Evolutionary conservation across 768 basidiomycete genomes (phyloP).

Genomic region (Cyathus striatus): DNA sequence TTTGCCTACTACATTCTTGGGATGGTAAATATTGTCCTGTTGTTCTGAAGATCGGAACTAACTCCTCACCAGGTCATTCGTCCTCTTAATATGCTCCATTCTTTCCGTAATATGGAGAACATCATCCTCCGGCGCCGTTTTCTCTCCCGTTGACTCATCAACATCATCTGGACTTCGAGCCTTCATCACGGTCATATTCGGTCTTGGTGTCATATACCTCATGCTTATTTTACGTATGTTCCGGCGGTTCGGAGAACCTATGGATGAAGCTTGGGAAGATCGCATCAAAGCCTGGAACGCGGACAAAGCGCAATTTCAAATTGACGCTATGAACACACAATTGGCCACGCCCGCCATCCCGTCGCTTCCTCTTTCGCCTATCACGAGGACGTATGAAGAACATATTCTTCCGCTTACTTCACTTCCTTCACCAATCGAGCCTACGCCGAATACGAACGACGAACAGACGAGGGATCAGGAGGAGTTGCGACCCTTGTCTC

Average conservation of each 20-base stretch:
- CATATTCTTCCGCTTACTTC: background rate
- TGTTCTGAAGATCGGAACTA: background rate
- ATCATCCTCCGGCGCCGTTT: slow-evolving; percentile 27
- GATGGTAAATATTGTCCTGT: slow-evolving; percentile 34
- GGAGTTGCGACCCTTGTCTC: background rate
- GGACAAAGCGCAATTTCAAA: background rate
- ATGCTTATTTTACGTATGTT: slow-evolving; percentile 47
- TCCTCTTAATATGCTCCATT: slow-evolving; percentile 49
- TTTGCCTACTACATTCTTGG: slow-evolving; percentile 58
- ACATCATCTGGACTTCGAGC: slow-evolving; percentile 32
- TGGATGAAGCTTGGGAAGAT: slow-evolving; percentile 27
- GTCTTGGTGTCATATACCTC: slow-evolving; percentile 49
- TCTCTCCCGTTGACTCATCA: slow-evolving; percentile 17
- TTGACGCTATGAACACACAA: background rate
- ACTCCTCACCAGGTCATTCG: slow-evolving; percentile 41
- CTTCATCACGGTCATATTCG: slow-evolving; percentile 39
- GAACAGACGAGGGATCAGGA: background rate
- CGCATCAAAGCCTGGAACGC: slow-evolving; percentile 14
- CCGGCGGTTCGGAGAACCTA: slow-evolving; percentile 39
- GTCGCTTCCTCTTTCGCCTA: background rate
- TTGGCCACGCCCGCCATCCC: background rate
- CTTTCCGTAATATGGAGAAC: slow-evolving; percentile 58
- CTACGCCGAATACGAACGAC: background rate
- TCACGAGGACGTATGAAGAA: background rate
- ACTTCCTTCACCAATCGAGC: background rate